Evolutionary conservation across 2,329 filamentous ascomycete species (phyloP), one percentile per base, ranked within the genome.

Genomic region (Elsinoe perseae): DNA sequence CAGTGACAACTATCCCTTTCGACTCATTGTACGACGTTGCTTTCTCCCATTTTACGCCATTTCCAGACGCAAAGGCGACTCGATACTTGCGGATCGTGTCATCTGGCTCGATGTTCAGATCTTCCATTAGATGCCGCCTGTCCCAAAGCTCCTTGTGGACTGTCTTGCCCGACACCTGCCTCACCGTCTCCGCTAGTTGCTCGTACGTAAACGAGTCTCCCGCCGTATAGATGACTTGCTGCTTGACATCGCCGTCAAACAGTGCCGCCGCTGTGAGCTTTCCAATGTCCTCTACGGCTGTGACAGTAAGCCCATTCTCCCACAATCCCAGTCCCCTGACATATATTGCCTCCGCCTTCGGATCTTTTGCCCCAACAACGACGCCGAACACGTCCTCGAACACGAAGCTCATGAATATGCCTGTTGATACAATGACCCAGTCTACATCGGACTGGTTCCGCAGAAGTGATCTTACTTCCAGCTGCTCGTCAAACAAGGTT

Each of bases 341-440:
- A 34, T 42, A 44, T 10, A 89, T 68, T 0, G 77, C 83, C 57
- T 56, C 60, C 1, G 53, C 63, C 10, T 61, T 58, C 2, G 56
- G 38, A 21, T 56, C 56, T 18, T 46, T 58, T 27, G 55, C 56
- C 0, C 78, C 59, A 62, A 83, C 77, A 0, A 88, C 81, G 3
- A 86, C 75, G 0, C 83, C 84, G 69, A 86, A 88, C 1, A 67
- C 76, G 1, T 70, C 64, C 57, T 82, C 75, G 63, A 89, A 87
- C 16, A 89, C 63, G 63, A 88, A 89, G 61, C 79, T 84, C 71
- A 80, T 85, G 63, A 88, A 89, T 59, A 89, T 73, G 0, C 85
- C 85, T 10, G 82, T 85, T n/a, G 80, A 83, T 1, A 88, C 73
- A 57, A 88, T 78, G 3, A 78, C 73, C 85, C 85, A 89, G 0